Evolutionary conservation across 495 filamentous ascomycete species (phyloP).

Genomic region (Daldinia grandis): DNA sequence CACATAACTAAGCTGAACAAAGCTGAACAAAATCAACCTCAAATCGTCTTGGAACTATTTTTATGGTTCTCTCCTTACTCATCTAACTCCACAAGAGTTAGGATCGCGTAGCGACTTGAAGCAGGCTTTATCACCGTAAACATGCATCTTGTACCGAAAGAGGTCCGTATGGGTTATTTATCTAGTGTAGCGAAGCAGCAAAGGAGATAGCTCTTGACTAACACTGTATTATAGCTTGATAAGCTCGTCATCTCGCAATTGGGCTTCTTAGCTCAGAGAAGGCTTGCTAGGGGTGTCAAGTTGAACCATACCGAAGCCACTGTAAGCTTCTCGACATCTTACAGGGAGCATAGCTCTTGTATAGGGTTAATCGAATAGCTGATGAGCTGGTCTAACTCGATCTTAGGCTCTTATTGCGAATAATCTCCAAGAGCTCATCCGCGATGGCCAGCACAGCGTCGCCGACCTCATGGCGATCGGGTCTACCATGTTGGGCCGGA

Average conservation of each 20-base stretch:
- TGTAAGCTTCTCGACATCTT: slow-evolving; percentile 59
- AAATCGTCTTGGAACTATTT: background rate
- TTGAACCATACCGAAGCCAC: slow-evolving; percentile 93
- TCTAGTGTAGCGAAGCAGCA: background rate
- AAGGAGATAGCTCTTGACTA: slow-evolving; percentile 12
- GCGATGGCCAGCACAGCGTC: slow-evolving; percentile 93
- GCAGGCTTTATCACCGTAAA: slow-evolving; percentile 10
- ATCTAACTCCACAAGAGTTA: background rate
- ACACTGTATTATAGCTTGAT: slow-evolving; percentile 71
- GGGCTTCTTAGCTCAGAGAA: slow-evolving; percentile 85
- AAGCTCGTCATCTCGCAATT: slow-evolving; percentile 94
- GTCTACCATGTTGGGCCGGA: slow-evolving; percentile 89
- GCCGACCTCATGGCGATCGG: slow-evolving; percentile 93
- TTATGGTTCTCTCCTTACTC: background rate
- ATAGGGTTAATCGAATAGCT: background rate
- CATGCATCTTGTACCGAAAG: slow-evolving; percentile 89
- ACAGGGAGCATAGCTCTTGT: background rate
- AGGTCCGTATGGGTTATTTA: slow-evolving; percentile 63
- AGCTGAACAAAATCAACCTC: background rate
- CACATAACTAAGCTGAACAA: background rate
- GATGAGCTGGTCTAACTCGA: background rate
- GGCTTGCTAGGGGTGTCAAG: slow-evolving; percentile 86
- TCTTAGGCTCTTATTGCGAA: slow-evolving; percentile 86
- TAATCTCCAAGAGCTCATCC: slow-evolving; percentile 94
- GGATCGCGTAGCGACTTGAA: slow-evolving; percentile 1